phyloP scores from a whole-genome alignment of 306 rosid genomes.

The Vigna angularis region DNA sequence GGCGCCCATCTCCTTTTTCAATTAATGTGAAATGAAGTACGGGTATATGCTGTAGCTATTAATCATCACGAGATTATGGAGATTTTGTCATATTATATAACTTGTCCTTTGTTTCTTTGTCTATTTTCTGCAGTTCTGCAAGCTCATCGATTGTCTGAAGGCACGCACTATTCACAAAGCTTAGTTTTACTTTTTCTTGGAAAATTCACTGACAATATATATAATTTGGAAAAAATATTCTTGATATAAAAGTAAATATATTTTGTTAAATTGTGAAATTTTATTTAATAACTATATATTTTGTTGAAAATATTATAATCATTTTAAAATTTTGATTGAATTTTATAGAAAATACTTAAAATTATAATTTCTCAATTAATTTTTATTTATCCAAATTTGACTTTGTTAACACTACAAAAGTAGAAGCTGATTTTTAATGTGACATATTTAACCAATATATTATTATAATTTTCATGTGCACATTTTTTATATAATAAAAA shows the following conservation, averaged over 20 bases:
- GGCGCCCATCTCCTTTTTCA: slow-evolving; percentile 39
- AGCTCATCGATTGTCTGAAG: slow-evolving; percentile 17
- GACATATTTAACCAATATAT: no score
- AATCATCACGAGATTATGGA: slow-evolving; percentile 63
- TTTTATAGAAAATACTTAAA: no score
- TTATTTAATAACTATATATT: no score
- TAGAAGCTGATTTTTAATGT: no score
- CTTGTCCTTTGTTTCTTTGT: slow-evolving; percentile 49
- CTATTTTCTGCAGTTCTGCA: slow-evolving; percentile 30
- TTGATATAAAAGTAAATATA: neutral
- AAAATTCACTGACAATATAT: slow-evolving; percentile 1
- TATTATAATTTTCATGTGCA: no score
- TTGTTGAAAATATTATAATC: no score
- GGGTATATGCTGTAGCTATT: slow-evolving; percentile 52
- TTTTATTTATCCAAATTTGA: no score
- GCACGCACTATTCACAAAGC: slow-evolving; percentile 13
- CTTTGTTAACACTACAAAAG: no score
- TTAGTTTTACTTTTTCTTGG: slow-evolving; percentile 29
- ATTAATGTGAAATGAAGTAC: slow-evolving; percentile 18
- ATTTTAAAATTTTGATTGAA: no score
- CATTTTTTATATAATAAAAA: no score
- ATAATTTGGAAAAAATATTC: neutral
- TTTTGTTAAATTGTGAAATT: no score
- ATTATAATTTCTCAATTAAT: no score
- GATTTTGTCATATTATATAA: slow-evolving; percentile 51